Conservation (phyloP, 2,329 filamentous ascomycete species). For the Trichoderma sp. region DNA sequence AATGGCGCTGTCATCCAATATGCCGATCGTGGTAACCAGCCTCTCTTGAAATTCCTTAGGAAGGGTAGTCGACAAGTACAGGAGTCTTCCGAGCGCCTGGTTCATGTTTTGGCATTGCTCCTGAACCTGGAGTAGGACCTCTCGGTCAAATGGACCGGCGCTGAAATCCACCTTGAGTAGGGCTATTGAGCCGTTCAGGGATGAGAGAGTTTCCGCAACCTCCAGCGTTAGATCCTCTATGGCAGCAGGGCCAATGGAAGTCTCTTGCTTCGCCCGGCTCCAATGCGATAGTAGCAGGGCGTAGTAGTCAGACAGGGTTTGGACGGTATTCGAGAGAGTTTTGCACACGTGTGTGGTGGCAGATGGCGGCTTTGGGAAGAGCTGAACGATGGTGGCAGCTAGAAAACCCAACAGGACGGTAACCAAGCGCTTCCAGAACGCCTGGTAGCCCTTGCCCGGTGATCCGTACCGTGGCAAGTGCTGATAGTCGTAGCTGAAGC, state of each 20-base stretch:
- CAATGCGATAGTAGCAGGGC: slow-evolving; percentile 52
- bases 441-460: slow-evolving; percentile 50
- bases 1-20: slow-evolving; percentile 48
- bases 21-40: slow-evolving; percentile 43
- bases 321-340: slow-evolving; percentile 48
- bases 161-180: slow-evolving; percentile 39
- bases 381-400: slow-evolving; percentile 48
- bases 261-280: slow-evolving; percentile 38
- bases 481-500: slow-evolving; percentile 51
- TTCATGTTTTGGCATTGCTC: slow-evolving; percentile 41
- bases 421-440: slow-evolving; percentile 52
- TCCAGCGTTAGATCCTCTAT: slow-evolving; percentile 39
- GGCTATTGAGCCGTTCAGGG: slow-evolving; percentile 35
- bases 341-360: slow-evolving; percentile 49
- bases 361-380: slow-evolving; percentile 52
- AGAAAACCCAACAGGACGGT: slow-evolving; percentile 50
- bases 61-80: slow-evolving; percentile 42
- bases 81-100: slow-evolving; percentile 39
- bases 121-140: slow-evolving; percentile 38
- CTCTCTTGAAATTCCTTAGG: slow-evolving; percentile 46
- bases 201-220: slow-evolving; percentile 37
- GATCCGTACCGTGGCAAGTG: slow-evolving; percentile 49
- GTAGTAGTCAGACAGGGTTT: slow-evolving; percentile 52
- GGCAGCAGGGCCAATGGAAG: slow-evolving; percentile 38
- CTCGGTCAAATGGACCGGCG: slow-evolving; percentile 38